These are phyloP conservation scores for Aspergillus texensis DNA, from an alignment of 2,329 filamentous ascomycete genomes.

Conservation along the genomic window DNA sequence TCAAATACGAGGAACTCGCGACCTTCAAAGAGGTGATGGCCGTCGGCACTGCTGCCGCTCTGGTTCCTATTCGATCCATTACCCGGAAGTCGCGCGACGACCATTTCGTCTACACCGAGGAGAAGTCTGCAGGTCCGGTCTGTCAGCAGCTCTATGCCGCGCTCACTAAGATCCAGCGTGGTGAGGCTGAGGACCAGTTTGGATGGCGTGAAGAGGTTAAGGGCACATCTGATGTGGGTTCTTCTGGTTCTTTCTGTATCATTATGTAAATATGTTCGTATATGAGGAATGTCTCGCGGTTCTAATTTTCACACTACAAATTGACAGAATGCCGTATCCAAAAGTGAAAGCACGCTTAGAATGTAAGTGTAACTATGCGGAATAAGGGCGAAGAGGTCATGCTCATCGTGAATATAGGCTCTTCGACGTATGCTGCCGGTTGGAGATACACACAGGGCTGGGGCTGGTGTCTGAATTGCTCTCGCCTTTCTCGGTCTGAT, in stretches of 20 bases:
- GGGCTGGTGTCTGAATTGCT: neutral
- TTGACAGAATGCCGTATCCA: neutral
- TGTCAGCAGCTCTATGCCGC: neutral
- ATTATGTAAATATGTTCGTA: neutral
- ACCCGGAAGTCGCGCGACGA: slow-evolving; percentile 21
- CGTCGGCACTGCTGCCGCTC: slow-evolving; percentile 28
- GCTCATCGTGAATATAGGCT: neutral
- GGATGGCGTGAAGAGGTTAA: neutral
- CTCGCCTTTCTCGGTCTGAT: neutral
- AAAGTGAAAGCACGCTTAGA: neutral
- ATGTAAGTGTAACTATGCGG: neutral
- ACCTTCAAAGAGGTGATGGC: slow-evolving; percentile 31
- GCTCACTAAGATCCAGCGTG: neutral
- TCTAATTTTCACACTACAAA: neutral
- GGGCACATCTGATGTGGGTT: neutral
- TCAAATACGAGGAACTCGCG: slow-evolving; percentile 24
- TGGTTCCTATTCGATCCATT: slow-evolving; percentile 31
- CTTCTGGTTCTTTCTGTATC: neutral
- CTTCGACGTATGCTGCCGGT: neutral
- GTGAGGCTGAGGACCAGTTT: neutral
- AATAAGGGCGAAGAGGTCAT: neutral
- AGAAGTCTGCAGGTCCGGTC: neutral
- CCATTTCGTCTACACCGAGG: neutral
- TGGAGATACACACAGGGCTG: neutral
- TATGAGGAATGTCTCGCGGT: neutral